These are phyloP conservation scores for Phytophthora podocarpi DNA, from an alignment of 352 stramenopile genomes.

Conservation along the genomic window DNA sequence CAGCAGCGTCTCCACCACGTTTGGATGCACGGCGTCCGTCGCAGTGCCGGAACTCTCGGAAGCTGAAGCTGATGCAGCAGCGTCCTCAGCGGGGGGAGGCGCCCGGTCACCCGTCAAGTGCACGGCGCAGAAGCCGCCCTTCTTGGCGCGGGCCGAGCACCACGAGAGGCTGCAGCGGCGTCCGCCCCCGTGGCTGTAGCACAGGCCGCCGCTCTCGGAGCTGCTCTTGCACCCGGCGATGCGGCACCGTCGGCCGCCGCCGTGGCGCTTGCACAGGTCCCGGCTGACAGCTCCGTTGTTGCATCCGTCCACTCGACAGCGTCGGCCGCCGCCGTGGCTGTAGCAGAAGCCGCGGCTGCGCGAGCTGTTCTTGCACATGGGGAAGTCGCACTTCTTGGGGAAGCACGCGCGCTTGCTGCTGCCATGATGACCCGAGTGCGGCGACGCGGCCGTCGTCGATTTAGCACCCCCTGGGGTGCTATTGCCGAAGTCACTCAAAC, in stretches of 20 bases:
- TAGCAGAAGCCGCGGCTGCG: conserved; percentile 83
- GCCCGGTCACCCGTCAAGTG: conserved; percentile 51
- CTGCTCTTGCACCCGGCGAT: conserved; percentile 74
- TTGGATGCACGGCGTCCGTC: conserved; percentile 35
- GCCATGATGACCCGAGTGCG: conserved; percentile 12
- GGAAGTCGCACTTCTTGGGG: conserved; percentile 85
- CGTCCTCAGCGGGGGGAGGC: conserved; percentile 2
- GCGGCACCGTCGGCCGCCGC: conserved; percentile 69
- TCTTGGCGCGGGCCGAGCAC: conserved; percentile 79
- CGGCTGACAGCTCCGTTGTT: conserved; percentile 78
- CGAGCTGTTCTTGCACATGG: conserved; percentile 85
- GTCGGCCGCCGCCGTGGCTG: conserved; percentile 69
- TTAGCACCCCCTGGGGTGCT: no score
- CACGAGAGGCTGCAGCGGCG: conserved; percentile 68
- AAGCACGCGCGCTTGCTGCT: conserved; percentile 67
- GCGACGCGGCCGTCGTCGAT: neutral
- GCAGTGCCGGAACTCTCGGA: conserved; percentile 8
- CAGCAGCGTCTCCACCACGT: conserved; percentile 69
- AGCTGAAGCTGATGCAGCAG: conserved; percentile 2
- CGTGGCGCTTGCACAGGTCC: conserved; percentile 83
- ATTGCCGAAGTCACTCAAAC: conserved; percentile 13
- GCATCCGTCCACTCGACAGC: conserved; percentile 69
- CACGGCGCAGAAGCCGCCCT: conserved; percentile 69
- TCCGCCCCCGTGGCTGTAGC: conserved; percentile 78
- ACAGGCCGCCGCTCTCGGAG: conserved; percentile 72